These are phyloP conservation scores for Cladophialophora immunda DNA, from an alignment of 2,329 filamentous ascomycete species.

Conservation along the genomic window DNA sequence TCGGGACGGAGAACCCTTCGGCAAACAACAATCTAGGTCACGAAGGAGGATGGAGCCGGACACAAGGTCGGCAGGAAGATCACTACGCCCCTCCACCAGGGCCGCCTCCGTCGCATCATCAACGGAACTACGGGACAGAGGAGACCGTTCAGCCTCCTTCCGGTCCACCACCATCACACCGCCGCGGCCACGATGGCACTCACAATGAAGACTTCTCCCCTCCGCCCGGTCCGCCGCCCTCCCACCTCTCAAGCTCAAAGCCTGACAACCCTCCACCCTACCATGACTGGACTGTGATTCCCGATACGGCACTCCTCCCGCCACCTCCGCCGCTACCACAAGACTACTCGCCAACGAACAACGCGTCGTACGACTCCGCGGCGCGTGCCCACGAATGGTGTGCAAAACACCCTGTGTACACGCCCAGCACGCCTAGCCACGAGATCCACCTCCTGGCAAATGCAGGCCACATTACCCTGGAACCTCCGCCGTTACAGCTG, in stretches of 20 bases:
- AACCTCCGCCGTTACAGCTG: conserved; percentile 45
- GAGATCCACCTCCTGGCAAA: conserved; percentile 54
- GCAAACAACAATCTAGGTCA: not conserved
- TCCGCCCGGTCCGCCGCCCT: conserved; percentile 31
- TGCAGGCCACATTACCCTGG: conserved; percentile 55
- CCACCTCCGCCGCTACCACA: conserved; percentile 66
- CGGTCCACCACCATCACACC: conserved; percentile 45
- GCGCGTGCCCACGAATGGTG: conserved; percentile 67
- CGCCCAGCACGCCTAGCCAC: conserved; percentile 54
- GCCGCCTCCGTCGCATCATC: conserved; percentile 39
- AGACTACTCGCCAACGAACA: conserved; percentile 64
- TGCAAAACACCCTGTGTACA: conserved; percentile 59
- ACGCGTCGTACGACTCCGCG: conserved; percentile 63
- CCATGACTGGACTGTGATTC: conserved; percentile 69
- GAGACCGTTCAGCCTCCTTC: conserved; percentile 31
- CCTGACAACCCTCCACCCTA: conserved; percentile 61
- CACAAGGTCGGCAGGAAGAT: conserved; percentile 1
- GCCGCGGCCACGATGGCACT: not conserved
- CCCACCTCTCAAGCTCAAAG: conserved; percentile 30
- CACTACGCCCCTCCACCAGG: conserved; percentile 34
- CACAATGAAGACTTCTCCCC: conserved; percentile 26
- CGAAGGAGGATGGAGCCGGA: conserved; percentile 13
- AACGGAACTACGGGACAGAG: not conserved
- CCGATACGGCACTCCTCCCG: conserved; percentile 67
- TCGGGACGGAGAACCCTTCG: conserved; percentile 30